Conservation (phyloP, 495 filamentous ascomycete species). For the Clavariopsis aquatica region DNA sequence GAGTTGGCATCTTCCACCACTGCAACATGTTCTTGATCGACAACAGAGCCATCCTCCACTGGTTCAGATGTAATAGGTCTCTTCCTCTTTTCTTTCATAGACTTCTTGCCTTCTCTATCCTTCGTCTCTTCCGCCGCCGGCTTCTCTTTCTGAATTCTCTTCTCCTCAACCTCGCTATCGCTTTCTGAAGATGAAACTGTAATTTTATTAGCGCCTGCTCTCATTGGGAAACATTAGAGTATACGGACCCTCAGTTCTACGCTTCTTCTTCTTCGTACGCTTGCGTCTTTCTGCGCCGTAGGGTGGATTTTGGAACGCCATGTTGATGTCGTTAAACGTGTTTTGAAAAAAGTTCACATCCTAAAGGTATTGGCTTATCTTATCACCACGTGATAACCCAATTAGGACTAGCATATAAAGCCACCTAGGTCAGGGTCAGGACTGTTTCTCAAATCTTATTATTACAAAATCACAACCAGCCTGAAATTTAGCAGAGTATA, state of each 20-base stretch:
- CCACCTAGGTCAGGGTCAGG: no score
- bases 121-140: background rate
- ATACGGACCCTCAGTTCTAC: constrained; percentile 9
- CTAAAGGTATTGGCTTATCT: constrained; percentile 16
- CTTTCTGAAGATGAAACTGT: background rate
- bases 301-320: constrained; percentile 6
- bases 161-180: constrained; percentile 7
- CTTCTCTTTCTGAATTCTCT: background rate
- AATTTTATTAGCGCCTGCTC: background rate
- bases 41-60: background rate
- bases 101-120: background rate
- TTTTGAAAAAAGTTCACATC: background rate
- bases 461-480: background rate
- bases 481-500: background rate
- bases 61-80: background rate
- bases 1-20: background rate
- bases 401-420: background rate
- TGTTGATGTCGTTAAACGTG: background rate
- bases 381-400: constrained; percentile 27
- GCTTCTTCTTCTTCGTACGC: constrained; percentile 24
- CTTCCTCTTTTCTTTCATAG: constrained; percentile 4
- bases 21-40: background rate
- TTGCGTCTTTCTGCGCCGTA: constrained; percentile 19
- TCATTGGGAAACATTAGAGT: background rate
- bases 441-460: no score